phyloP scores from a whole-genome alignment of 2,329 filamentous ascomycete genomes.

The Incumbomyces delicatus region DNA sequence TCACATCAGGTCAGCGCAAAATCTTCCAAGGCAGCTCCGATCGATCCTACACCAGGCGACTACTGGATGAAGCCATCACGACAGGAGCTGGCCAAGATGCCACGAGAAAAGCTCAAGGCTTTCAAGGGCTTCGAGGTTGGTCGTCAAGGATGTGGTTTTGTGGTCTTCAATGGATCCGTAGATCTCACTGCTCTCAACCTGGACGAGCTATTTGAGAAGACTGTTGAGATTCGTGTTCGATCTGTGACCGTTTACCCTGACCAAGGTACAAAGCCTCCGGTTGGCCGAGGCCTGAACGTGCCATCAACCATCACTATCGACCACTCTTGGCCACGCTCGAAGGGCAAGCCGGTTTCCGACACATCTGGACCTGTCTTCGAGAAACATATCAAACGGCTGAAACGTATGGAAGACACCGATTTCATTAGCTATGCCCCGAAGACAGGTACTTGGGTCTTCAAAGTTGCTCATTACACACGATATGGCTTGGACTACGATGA shows the following conservation, averaged over 20 bases:
- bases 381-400: slow-evolving; percentile 75
- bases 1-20: slow-evolving; percentile 36
- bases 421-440: slow-evolving; percentile 72
- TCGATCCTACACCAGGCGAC: slow-evolving; percentile 53
- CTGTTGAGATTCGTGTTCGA: slow-evolving; percentile 67
- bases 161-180: slow-evolving; percentile 71
- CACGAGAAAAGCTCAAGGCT: slow-evolving; percentile 64
- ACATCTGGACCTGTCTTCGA: slow-evolving; percentile 58
- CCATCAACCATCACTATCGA: slow-evolving; percentile 79
- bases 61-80: slow-evolving; percentile 81
- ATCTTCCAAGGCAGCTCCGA: slow-evolving; percentile 15
- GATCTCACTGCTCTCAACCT: slow-evolving; percentile 72
- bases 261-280: slow-evolving; percentile 64
- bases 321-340: slow-evolving; percentile 80
- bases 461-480: slow-evolving; percentile 91
- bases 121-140: slow-evolving; percentile 72
- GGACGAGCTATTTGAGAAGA: slow-evolving; percentile 65
- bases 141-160: slow-evolving; percentile 67
- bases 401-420: slow-evolving; percentile 66
- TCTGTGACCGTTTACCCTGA: slow-evolving; percentile 80
- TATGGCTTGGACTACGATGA: slow-evolving; percentile 82
- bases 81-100: slow-evolving; percentile 69
- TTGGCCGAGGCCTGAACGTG: slow-evolving; percentile 84
- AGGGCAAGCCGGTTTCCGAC: slow-evolving; percentile 48
- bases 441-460: slow-evolving; percentile 82